Base-by-base conservation (phyloP, 2,329 filamentous ascomycete genomes). In the Amauroascus niger region DNA sequence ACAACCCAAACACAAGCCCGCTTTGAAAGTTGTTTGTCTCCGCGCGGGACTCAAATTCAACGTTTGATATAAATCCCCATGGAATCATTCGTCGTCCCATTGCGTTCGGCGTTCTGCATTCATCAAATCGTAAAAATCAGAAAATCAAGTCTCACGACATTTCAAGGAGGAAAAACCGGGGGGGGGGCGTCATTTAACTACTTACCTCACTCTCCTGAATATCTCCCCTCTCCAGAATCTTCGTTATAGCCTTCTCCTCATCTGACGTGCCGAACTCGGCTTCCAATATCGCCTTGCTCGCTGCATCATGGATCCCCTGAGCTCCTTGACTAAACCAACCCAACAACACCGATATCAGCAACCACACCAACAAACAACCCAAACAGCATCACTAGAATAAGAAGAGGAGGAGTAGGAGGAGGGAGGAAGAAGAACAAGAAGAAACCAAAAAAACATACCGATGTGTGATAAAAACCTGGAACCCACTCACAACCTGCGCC, bases 381-480 rank as follows among this genome's bases (percentile, higher is more conserved):
- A n/a, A 30, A 9, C 26, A 30, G 26, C 9, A 30, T 9, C 44
- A 20, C 41, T 6, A 41, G 37, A 49, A 9, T 14, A 48, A 49
- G 28, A 39, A 51, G 37, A 22, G 5, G 20, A 40, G 4, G 7
- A n/a, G 33, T 1, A 4, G 33, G 13, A n/a, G 4, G 35, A 39
- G 16, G 6, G 5, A 18, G 18, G 26, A 14, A 39, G 30, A 1
- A 26, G 40, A 52, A 49, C 24, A 50, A 54, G 48, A 40, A 43
- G 53, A 52, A 54, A 49, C 37, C 52, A 30, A 55, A 24, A 11
- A 13, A 60, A 76, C 86, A 74, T 79, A 96, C 90, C 84, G 86
- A 76, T 94, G 87, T 33, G 89, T 95, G 41, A 86, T 76, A 65
- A 95, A 95, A 65, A 98, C 78, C 78, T 95, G 87, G 78, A 88